phyloP scores from a whole-genome alignment of 768 basidiomycete genomes.

The Agaricus blazei region DNA sequence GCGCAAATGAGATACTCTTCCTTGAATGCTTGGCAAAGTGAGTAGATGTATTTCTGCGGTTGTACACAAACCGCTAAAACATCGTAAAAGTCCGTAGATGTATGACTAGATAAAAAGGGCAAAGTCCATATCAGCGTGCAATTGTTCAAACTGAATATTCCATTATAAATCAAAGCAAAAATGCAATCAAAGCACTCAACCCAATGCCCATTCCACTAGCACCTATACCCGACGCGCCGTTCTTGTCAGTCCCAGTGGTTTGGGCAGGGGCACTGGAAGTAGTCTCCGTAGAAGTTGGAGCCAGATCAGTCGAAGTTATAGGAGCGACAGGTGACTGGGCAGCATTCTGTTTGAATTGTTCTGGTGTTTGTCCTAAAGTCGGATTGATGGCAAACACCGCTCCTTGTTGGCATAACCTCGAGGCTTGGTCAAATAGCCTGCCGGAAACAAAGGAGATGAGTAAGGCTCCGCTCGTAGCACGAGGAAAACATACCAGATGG shows the following conservation, averaged over 20 bases:
- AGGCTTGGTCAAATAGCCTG: slow-evolving; percentile 37
- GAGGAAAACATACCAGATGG: slow-evolving; percentile 23
- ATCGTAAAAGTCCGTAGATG: not conserved
- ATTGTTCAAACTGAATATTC: too few species aligned
- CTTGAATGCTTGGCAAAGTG: too few species aligned
- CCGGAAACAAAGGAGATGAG: not conserved
- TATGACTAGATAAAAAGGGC: not conserved
- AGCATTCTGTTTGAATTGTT: slow-evolving; percentile 32
- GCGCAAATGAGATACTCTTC: too few species aligned
- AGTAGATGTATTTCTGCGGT: too few species aligned
- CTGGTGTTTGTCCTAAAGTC: slow-evolving; percentile 24
- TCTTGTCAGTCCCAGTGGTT: not conserved
- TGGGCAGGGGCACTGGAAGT: not conserved
- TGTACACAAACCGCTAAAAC: too few species aligned
- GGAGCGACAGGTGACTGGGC: slow-evolving; percentile 20
- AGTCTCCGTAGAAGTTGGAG: not conserved
- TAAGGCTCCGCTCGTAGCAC: not conserved
- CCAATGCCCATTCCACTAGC: not conserved
- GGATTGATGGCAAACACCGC: slow-evolving; percentile 36
- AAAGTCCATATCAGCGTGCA: not conserved
- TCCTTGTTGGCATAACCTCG: slow-evolving; percentile 31
- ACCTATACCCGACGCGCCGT: not conserved
- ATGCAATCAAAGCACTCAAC: not conserved
- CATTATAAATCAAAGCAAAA: not conserved
- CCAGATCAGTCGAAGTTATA: slow-evolving; percentile 10